These are phyloP conservation scores for Aspergillus incahuasiensis DNA, from an alignment of 495 filamentous ascomycete species.

Conservation along the genomic window DNA sequence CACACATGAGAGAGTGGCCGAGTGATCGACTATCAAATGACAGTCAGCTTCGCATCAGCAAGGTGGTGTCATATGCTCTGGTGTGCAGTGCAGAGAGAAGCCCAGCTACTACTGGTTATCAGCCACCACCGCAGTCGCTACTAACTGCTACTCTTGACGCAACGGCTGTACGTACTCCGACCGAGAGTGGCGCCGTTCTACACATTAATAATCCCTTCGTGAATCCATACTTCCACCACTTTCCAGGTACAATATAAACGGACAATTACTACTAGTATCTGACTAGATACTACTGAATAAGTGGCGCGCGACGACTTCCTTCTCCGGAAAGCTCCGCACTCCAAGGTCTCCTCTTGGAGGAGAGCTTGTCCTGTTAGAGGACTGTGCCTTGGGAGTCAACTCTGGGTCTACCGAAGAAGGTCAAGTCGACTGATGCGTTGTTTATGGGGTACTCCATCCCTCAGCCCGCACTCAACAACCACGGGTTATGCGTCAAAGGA, in stretches of 20 bases:
- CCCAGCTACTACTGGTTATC: background rate
- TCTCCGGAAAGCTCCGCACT: slow-evolving; percentile 15
- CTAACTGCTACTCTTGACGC: too few relatives aligned
- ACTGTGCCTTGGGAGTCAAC: slow-evolving; percentile 22
- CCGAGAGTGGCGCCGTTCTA: background rate
- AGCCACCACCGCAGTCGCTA: background rate
- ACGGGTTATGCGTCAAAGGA: background rate
- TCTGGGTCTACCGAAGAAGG: slow-evolving; percentile 23
- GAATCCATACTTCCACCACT: slow-evolving; percentile 5
- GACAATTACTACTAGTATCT: background rate
- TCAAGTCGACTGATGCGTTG: background rate
- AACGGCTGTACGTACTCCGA: background rate
- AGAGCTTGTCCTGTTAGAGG: slow-evolving; percentile 4
- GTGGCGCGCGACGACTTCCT: slow-evolving; percentile 19
- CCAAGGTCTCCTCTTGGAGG: background rate
- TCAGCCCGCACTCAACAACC: background rate
- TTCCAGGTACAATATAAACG: slow-evolving; percentile 4
- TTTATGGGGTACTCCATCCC: slow-evolving; percentile 9
- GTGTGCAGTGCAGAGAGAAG: too few relatives aligned
- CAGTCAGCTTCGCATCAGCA: background rate
- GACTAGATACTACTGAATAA: background rate
- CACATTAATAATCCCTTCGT: background rate
- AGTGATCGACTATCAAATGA: slow-evolving; percentile 4
- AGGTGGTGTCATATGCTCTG: slow-evolving; percentile 3
- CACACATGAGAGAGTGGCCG: background rate